Conservation (phyloP, 2,329 filamentous ascomycete genomes). For the Aureobasidium musti region DNA sequence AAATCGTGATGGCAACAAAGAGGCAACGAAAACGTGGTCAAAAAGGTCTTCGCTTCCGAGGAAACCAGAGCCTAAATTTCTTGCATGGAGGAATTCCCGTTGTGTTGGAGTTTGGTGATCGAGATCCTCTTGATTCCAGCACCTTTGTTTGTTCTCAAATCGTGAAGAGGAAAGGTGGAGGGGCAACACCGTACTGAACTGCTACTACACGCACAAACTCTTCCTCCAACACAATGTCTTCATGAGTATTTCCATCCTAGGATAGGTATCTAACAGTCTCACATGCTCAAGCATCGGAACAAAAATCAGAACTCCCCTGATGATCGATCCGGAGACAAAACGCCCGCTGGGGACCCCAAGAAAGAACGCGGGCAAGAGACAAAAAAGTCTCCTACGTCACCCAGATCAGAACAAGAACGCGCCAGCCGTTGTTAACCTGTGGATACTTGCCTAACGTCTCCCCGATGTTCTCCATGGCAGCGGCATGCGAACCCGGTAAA, state of each 20-base stretch:
- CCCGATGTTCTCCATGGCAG: not conserved
- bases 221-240: not conserved
- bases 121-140: slow-evolving; percentile 4
- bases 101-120: not conserved
- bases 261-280: not conserved
- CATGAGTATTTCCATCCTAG: too few species aligned
- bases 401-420: not conserved
- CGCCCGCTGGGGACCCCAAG: not conserved
- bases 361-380: not conserved
- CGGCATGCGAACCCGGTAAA: slow-evolving; percentile 6
- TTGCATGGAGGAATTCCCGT: not conserved
- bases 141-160: not conserved
- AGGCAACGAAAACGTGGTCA: slow-evolving; percentile 5
- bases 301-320: not conserved
- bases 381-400: slow-evolving; percentile 1
- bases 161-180: not conserved
- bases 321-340: not conserved
- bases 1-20: slow-evolving; percentile 12
- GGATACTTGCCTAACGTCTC: not conserved
- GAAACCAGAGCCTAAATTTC: slow-evolving; percentile 3
- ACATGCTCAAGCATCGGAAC: not conserved
- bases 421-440: not conserved
- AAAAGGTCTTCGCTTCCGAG: slow-evolving; percentile 7
- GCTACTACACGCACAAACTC: not conserved
- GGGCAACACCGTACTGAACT: not conserved